Evolutionary conservation across 1,284 basidiomycete genomes (phyloP).

Genomic region (Tilletia setariae): DNA sequence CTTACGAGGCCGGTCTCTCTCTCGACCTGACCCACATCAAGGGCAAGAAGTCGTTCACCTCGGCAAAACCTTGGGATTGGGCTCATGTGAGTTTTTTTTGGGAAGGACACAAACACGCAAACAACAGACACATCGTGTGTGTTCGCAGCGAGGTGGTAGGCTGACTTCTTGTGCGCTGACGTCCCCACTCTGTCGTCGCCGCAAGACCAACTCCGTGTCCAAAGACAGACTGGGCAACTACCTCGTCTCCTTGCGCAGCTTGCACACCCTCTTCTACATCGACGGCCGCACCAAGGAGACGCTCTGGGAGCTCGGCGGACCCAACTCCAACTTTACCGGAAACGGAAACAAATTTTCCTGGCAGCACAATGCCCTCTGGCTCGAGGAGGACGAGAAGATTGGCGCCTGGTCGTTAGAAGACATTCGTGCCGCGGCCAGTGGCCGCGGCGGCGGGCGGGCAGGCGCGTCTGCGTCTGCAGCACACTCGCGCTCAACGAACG

Average conservation of each 20-base stretch:
- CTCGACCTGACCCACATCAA: background rate
- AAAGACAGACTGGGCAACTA: slow-evolving; percentile 21
- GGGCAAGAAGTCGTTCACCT: background rate
- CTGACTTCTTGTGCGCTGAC: background rate
- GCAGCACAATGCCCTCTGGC: slow-evolving; percentile 12
- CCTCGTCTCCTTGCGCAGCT: slow-evolving; percentile 28
- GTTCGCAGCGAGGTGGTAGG: too few species aligned
- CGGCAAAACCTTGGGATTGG: slow-evolving; percentile 6
- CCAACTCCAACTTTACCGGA: background rate
- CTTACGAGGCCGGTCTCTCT: background rate
- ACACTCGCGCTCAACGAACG: background rate
- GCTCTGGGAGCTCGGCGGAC: slow-evolving; percentile 4
- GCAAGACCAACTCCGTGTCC: background rate
- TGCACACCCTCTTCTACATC: slow-evolving; percentile 14
- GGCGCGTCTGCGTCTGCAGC: too few species aligned
- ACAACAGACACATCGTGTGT: too few species aligned
- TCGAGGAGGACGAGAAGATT: background rate
- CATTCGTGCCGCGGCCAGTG: background rate
- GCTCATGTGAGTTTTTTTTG: background rate
- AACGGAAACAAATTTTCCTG: slow-evolving; percentile 3
- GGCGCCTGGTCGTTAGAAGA: background rate
- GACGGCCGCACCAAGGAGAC: background rate
- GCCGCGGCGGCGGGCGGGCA: background rate
- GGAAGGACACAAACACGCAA: too few species aligned
- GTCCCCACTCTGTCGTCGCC: background rate